Conservation (phyloP, 192 early-diverging fungal species). For the Rhizophagus sp. region DNA sequence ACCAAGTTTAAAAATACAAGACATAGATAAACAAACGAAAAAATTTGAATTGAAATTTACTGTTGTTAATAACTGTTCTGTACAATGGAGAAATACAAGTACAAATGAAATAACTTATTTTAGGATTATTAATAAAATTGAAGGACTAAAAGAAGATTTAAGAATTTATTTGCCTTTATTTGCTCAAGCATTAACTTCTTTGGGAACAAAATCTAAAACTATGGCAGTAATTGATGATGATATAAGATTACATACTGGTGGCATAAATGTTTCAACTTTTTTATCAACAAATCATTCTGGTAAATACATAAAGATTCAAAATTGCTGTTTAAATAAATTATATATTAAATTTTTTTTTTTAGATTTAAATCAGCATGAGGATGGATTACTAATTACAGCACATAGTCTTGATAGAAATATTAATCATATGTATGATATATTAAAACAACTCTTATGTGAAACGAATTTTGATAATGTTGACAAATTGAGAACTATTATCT, state of each 20-base stretch:
- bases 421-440: constrained; percentile 68
- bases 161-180: constrained; percentile 79
- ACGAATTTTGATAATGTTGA: constrained; percentile 73
- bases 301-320: constrained; percentile 22
- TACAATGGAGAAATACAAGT: constrained; percentile 75
- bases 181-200: constrained; percentile 62
- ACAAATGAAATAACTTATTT: constrained; percentile 96
- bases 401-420: constrained; percentile 78
- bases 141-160: constrained; percentile 63
- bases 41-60: constrained; percentile 58
- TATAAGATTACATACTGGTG: constrained; percentile 82
- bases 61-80: constrained; percentile 49
- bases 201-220: constrained; percentile 61
- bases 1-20: constrained; percentile 80
- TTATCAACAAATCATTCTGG: constrained; percentile 64
- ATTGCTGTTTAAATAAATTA: background rate
- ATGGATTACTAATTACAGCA: constrained; percentile 61
- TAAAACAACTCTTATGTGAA: constrained; percentile 69
- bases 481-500: constrained; percentile 76
- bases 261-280: constrained; percentile 70
- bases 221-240: constrained; percentile 88
- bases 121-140: constrained; percentile 66
- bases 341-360: background rate
- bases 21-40: constrained; percentile 67
- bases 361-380: constrained; percentile 64